Base-by-base conservation (phyloP, 345 rosid genomes). In the Aurinia saxatilis region DNA sequence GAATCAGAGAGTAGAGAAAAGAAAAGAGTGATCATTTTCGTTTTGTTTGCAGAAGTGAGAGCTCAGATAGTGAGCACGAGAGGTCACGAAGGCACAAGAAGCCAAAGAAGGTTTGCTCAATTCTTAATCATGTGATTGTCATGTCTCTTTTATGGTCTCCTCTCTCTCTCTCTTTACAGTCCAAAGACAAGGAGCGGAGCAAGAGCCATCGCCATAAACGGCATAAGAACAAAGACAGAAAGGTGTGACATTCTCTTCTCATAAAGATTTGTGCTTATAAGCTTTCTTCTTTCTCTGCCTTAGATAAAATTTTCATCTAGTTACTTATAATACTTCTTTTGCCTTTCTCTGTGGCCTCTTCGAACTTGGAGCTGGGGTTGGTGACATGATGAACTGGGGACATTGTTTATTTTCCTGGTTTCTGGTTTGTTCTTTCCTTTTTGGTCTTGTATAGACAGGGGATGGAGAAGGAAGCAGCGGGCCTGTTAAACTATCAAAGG, bases 401-500 rank as follows among this genome's bases (percentile, higher is more conserved):
- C 72, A 19, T 82, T 74, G 58, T 82, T 79, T 72, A 49, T 69
- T 82, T 87, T 80, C 81, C 75, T 80, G 79, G 81, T 76, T 37
- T 41, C n/a, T n/a, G n/a, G n/a, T n/a, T n/a, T 78, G 73, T 66
- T 67, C 16, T 41, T 36, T 11, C n/a, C 17, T 29, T 53, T 66
- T 61, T 69, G 77, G 68, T 79, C 78, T 45, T 93, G 95, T 82
- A 75, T 74, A 93, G 99, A 84, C 78, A 78, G 75, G 75, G 86
- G 87, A 77, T 62, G 85, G 78, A 69, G 85, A 81, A 74, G 80
- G 82, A 75, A 78, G 75, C 66, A 80, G 89, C 35, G 67, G 97
- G 23, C 99, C 99, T 9, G 95, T 93, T 19, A 89, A 88, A 77
- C 91, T 93, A 52, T 93, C 99, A 0, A 93, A 93, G 97, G 96